phyloP scores from a whole-genome alignment of 768 basidiomycete genomes.

The Lepiota brunneoincarnata region DNA sequence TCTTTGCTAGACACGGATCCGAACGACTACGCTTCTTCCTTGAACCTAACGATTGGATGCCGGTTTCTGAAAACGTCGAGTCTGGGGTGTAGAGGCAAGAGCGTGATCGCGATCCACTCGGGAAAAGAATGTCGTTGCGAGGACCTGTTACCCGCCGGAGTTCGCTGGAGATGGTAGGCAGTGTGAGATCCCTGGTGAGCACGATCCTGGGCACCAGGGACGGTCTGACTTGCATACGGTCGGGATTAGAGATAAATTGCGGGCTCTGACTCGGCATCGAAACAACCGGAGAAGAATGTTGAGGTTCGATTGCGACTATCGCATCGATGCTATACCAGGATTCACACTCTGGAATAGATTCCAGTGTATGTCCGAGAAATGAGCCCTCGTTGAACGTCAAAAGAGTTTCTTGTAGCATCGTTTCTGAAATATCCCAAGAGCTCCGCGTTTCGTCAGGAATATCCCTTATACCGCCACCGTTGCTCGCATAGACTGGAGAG shows the following conservation, averaged over 20 bases:
- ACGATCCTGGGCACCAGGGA: not conserved
- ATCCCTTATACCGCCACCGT: not conserved
- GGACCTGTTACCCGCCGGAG: constrained; percentile 13
- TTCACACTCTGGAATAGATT: constrained; percentile 19
- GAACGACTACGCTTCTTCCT: too few species aligned
- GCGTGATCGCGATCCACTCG: not conserved
- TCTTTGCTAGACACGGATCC: too few species aligned
- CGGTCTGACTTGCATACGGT: too few species aligned
- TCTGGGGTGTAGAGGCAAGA: too few species aligned
- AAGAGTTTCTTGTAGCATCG: constrained; percentile 19
- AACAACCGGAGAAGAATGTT: not conserved
- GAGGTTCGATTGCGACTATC: not conserved
- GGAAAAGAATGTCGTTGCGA: not conserved
- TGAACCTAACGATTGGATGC: too few species aligned
- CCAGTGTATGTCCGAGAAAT: constrained; percentile 16
- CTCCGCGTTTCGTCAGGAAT: not conserved
- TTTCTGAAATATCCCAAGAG: constrained; percentile 14
- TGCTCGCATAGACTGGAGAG: not conserved
- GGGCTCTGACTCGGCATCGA: not conserved
- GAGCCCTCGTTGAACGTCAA: constrained; percentile 16
- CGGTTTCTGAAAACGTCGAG: too few species aligned
- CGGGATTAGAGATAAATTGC: too few species aligned
- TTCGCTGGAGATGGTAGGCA: constrained; percentile 24
- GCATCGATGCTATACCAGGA: constrained; percentile 19
- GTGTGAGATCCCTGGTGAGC: constrained; percentile 13